These are phyloP conservation scores for Pholiota microspora DNA, from an alignment of 768 basidiomycete genomes.

Conservation along the genomic window DNA sequence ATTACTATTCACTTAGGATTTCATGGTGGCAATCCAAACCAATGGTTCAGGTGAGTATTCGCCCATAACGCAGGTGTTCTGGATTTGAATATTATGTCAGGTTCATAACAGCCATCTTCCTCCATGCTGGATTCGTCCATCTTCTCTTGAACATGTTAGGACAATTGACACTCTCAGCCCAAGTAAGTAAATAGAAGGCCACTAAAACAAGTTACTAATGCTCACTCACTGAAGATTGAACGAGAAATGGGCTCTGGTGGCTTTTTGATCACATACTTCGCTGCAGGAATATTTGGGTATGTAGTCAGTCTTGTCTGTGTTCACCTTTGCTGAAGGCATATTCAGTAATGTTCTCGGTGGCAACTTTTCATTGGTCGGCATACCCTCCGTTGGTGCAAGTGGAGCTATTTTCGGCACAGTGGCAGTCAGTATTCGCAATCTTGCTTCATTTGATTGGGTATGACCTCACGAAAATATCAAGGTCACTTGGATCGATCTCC, in stretches of 20 bases:
- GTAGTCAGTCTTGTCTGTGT: too few relatives aligned
- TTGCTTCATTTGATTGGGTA: too few relatives aligned
- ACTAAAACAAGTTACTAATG: too few relatives aligned
- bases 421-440: constrained; percentile 46
- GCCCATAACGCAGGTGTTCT: constrained; percentile 8
- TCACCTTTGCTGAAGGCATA: background rate
- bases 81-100: constrained; percentile 24
- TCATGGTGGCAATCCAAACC: constrained; percentile 38
- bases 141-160: constrained; percentile 87
- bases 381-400: constrained; percentile 88
- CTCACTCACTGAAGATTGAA: constrained; percentile 78
- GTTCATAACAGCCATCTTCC: constrained; percentile 85
- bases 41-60: constrained; percentile 40
- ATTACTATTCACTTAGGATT: constrained; percentile 29
- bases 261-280: constrained; percentile 83
- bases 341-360: constrained; percentile 83
- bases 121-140: constrained; percentile 97
- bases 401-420: constrained; percentile 91
- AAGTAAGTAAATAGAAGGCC: constrained; percentile 44
- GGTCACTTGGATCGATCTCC: constrained; percentile 85
- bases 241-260: constrained; percentile 87
- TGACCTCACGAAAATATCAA: too few relatives aligned
- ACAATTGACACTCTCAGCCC: constrained; percentile 75
- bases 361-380: constrained; percentile 87
- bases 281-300: constrained; percentile 92